phyloP scores from a whole-genome alignment of 2,329 filamentous ascomycete genomes.

The Cucurbitaria berberidis region DNA sequence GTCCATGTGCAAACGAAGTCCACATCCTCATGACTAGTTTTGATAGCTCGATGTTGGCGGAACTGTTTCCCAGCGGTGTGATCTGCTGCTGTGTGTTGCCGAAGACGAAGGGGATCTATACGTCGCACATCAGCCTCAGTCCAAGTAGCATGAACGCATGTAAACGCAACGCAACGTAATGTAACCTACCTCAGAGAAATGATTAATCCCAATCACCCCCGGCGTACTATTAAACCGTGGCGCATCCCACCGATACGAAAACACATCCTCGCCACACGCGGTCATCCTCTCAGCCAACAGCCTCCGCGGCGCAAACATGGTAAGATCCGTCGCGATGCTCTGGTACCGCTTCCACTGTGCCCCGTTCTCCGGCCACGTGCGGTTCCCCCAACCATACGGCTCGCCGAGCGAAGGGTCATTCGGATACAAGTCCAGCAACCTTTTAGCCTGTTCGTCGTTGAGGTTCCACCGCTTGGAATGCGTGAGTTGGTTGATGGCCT shows the following conservation, averaged over 20 bases:
- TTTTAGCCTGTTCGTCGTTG: slow-evolving; percentile 24
- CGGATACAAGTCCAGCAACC: slow-evolving; percentile 36
- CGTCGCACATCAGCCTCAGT: background rate
- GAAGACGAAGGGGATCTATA: slow-evolving; percentile 39
- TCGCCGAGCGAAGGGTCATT: slow-evolving; percentile 53
- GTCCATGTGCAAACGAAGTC: slow-evolving; percentile 37
- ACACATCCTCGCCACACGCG: slow-evolving; percentile 25
- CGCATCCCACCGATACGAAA: slow-evolving; percentile 41
- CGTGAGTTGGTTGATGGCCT: slow-evolving; percentile 36
- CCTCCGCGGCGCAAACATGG: slow-evolving; percentile 37
- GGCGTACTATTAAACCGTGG: slow-evolving; percentile 40
- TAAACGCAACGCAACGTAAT: too few species aligned
- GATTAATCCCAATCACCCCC: slow-evolving; percentile 33
- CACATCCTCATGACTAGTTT: slow-evolving; percentile 39
- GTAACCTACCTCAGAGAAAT: slow-evolving; percentile 38
- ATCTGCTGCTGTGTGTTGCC: slow-evolving; percentile 35
- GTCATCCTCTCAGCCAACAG: slow-evolving; percentile 34
- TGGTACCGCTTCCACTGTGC: slow-evolving; percentile 37
- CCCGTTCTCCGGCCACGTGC: slow-evolving; percentile 38
- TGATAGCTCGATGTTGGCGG: slow-evolving; percentile 29
- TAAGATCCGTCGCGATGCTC: slow-evolving; percentile 37
- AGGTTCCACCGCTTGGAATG: slow-evolving; percentile 42
- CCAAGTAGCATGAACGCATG: background rate
- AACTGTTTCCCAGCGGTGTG: slow-evolving; percentile 33
- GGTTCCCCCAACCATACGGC: slow-evolving; percentile 47